These are phyloP conservation scores for Aquilaria yunnanensis DNA, from an alignment of 345 rosid genomes.

Conservation along the genomic window DNA sequence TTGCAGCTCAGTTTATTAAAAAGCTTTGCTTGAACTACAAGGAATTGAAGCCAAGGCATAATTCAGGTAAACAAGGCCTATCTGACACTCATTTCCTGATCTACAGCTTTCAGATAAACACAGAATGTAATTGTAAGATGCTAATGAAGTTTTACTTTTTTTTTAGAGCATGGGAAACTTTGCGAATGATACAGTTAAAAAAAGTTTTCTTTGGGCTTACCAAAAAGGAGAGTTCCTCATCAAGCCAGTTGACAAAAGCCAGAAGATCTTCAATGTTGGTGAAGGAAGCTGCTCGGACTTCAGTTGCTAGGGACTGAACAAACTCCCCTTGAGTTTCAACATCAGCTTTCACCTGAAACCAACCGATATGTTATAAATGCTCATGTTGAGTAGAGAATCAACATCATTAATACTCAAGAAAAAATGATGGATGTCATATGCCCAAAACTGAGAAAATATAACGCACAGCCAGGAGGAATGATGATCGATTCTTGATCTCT, in stretches of 20 bases:
- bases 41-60: no score
- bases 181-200: no score
- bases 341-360: slow-evolving; percentile 87
- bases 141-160: no score
- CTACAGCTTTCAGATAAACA: no score
- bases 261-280: slow-evolving; percentile 65
- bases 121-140: no score
- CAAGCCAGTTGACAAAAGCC: slow-evolving; percentile 95
- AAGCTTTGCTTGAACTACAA: no score
- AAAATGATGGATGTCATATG: not conserved
- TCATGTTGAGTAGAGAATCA: slow-evolving; percentile 12
- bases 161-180: no score
- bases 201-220: slow-evolving; percentile 23
- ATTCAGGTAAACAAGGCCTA: no score
- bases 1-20: no score
- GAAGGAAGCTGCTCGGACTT: slow-evolving; percentile 87
- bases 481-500: slow-evolving; percentile 85
- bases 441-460: slow-evolving; percentile 9
- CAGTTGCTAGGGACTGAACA: slow-evolving; percentile 84
- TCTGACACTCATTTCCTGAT: no score
- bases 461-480: slow-evolving; percentile 91
- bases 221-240: slow-evolving; percentile 98
- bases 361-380: slow-evolving; percentile 4
- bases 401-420: slow-evolving; percentile 1
- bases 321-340: slow-evolving; percentile 99